Conservation (phyloP, 768 basidiomycete genomes). For the Cubamyces lactineus region DNA sequence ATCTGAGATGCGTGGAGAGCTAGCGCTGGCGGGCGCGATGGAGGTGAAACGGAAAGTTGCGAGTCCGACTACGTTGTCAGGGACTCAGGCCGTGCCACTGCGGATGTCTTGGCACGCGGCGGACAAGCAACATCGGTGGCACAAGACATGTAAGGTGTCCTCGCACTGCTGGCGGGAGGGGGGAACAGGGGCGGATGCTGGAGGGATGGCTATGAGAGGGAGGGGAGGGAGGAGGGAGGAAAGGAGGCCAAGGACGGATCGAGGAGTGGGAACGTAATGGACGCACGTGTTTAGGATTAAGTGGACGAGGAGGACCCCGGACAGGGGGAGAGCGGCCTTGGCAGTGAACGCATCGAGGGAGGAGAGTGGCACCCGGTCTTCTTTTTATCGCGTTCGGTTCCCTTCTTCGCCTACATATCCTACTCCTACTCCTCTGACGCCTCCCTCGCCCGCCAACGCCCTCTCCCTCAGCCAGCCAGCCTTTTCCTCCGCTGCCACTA, state of each 20-base stretch:
- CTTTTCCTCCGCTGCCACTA: slow-evolving; percentile 1
- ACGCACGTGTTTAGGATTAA: slow-evolving; percentile 29
- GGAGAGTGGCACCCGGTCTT: slow-evolving; percentile 17
- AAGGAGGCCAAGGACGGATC: slow-evolving; percentile 4
- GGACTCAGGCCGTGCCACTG: slow-evolving; percentile 2
- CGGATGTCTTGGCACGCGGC: slow-evolving; percentile 3
- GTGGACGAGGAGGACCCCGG: slow-evolving; percentile 28
- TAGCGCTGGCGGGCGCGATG: slow-evolving; percentile 9
- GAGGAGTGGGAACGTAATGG: slow-evolving; percentile 9
- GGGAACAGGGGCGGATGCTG: neutral
- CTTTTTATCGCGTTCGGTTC: slow-evolving; percentile 21
- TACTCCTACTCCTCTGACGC: slow-evolving; percentile 11
- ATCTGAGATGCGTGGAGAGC: slow-evolving; percentile 21
- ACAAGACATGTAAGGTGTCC: neutral
- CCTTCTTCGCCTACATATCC: slow-evolving; percentile 17
- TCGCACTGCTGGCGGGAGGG: neutral
- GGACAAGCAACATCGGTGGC: neutral
- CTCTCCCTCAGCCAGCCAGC: slow-evolving; percentile 12
- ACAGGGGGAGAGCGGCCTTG: slow-evolving; percentile 12
- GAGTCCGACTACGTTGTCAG: slow-evolving; percentile 15
- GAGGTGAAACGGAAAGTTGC: slow-evolving; percentile 23
- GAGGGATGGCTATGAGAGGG: neutral
- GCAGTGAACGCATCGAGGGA: slow-evolving; percentile 6
- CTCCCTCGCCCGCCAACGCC: slow-evolving; percentile 6
- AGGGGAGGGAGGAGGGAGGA: neutral